phyloP scores from a whole-genome alignment of 495 filamentous ascomycete species.

The Aspergillus nidulans region DNA sequence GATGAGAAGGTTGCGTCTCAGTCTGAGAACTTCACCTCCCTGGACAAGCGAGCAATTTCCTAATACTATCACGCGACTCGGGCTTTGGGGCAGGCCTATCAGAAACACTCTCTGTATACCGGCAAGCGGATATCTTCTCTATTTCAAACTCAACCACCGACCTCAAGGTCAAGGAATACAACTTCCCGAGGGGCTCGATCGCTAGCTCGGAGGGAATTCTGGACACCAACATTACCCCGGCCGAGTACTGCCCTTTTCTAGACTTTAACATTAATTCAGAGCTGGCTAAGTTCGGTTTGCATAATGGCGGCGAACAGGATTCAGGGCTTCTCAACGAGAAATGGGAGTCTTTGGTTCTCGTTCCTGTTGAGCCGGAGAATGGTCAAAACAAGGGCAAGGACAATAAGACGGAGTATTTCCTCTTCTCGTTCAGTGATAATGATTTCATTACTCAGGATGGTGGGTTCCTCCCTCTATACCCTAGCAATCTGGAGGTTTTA shows the following conservation, averaged over 20 bases:
- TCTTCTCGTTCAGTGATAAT: constrained; percentile 70
- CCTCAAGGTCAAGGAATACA: constrained; percentile 54
- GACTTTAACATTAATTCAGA: constrained; percentile 69
- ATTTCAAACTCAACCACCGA: constrained; percentile 57
- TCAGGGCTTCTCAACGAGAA: constrained; percentile 66
- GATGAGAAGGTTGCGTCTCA: constrained; percentile 54
- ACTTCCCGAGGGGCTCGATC: constrained; percentile 47
- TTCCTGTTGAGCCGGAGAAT: constrained; percentile 51
- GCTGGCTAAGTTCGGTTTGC: constrained; percentile 62
- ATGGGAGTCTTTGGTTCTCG: constrained; percentile 69
- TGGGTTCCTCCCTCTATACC: constrained; percentile 21
- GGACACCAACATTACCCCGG: constrained; percentile 53
- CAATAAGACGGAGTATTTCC: constrained; percentile 57
- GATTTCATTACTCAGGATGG: constrained; percentile 80
- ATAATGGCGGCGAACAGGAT: constrained; percentile 62
- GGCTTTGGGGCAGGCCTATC: constrained; percentile 54
- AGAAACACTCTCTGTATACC: constrained; percentile 55
- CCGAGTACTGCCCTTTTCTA: constrained; percentile 64
- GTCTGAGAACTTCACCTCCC: constrained; percentile 67
- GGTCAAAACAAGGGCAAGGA: constrained; percentile 1
- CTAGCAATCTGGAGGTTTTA: background rate
- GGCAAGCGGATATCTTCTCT: constrained; percentile 71
- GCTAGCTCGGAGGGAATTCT: constrained; percentile 52
- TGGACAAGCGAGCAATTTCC: constrained; percentile 50
- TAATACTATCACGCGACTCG: constrained; percentile 67